A percentile compares a stretch with the other conserved stretches of the same genome.
Conservation (phyloP, 176 grass and related monocot species). For the Cocos nucifera region DNA sequence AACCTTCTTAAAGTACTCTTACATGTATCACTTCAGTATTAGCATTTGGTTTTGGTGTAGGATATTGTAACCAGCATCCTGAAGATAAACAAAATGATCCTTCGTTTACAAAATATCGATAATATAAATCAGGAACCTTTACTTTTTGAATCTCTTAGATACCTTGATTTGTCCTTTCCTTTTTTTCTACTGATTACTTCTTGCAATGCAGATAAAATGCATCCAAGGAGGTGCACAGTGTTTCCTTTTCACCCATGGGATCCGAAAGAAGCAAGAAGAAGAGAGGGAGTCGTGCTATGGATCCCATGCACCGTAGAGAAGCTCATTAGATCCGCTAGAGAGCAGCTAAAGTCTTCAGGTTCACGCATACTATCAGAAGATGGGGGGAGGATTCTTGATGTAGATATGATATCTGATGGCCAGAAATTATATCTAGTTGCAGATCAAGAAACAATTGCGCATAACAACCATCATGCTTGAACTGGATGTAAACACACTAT, state of each 20-base stretch:
- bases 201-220: conserved; percentile 43
- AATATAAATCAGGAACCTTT: no score
- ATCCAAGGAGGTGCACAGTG: conserved; percentile 56
- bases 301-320: conserved; percentile 52
- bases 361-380: conserved; percentile 51
- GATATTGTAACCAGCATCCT: no score
- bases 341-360: conserved; percentile 42
- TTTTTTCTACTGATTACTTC: background rate
- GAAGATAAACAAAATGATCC: no score
- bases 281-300: conserved; percentile 70
- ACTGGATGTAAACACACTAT: no score
- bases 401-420: conserved; percentile 44
- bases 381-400: conserved; percentile 44
- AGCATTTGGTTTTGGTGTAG: no score
- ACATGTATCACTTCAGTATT: no score
- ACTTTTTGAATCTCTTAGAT: background rate
- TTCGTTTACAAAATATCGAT: no score
- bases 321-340: conserved; percentile 40
- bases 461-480: no score
- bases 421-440: conserved; percentile 63
- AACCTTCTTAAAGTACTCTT: no score
- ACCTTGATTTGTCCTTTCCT: background rate
- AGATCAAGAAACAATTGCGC: conserved; percentile 7
- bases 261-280: conserved; percentile 21
- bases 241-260: conserved; percentile 74